A percentile compares a stretch with the other conserved stretches of the same genome.
These are phyloP conservation scores for Aureobasidium mangrovei DNA, from an alignment of 2,329 filamentous ascomycete genomes.

Conservation along the genomic window DNA sequence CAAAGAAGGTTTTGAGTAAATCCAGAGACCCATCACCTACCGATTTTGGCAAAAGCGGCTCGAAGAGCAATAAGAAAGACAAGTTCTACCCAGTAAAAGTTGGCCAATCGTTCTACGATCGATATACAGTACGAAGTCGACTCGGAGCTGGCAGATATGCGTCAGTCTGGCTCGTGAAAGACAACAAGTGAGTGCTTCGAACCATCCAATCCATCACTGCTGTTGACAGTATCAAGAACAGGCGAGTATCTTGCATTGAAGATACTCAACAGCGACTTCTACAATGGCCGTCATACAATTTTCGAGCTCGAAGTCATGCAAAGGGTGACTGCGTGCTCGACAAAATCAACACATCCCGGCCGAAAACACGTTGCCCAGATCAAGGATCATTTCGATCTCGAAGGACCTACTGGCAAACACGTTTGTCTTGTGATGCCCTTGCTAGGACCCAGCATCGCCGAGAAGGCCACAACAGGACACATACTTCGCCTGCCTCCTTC, in stretches of 20 bases:
- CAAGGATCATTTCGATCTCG: constrained; percentile 17
- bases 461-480: constrained; percentile 1
- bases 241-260: constrained; percentile 12
- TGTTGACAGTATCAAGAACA: not conserved
- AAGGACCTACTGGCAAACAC: constrained; percentile 19
- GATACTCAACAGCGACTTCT: constrained; percentile 16
- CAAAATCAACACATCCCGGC: not conserved
- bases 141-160: constrained; percentile 31
- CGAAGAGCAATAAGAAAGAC: not conserved
- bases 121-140: constrained; percentile 32
- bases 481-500: not conserved
- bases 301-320: constrained; percentile 14
- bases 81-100: constrained; percentile 23
- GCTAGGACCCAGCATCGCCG: constrained; percentile 14
- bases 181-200: constrained; percentile 17
- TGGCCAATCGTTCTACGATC: constrained; percentile 23
- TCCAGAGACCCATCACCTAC: not conserved
- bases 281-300: constrained; percentile 1
- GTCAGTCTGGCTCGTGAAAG: constrained; percentile 31
- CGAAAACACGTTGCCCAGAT: constrained; percentile 8
- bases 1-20: not conserved
- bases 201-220: too few relatives aligned
- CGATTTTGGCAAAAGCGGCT: not conserved
- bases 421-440: constrained; percentile 17
- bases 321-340: not conserved